Conservation (phyloP, 352 stramenopile species). For the Globisporangium takayamanum region DNA sequence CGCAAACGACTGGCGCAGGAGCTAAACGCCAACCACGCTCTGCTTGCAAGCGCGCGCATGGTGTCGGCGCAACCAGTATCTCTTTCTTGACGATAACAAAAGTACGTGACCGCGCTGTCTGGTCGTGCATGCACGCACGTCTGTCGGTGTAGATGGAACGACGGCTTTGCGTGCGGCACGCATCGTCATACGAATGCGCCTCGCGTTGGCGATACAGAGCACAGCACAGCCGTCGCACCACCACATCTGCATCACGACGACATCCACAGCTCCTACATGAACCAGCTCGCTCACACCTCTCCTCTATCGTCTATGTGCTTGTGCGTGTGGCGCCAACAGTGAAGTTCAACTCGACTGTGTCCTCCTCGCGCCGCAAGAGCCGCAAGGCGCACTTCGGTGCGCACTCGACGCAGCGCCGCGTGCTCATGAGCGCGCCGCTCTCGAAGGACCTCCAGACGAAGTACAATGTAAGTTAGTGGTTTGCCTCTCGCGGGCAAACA, state of each 20-base stretch:
- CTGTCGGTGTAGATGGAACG: too few species aligned
- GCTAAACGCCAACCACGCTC: not conserved
- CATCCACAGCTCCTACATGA: not conserved
- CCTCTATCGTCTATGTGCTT: not conserved
- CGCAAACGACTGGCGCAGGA: not conserved
- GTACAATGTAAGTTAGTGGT: constrained; percentile 96
- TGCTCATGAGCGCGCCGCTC: constrained; percentile 97
- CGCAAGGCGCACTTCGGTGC: constrained; percentile 99
- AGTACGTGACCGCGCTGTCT: constrained; percentile 36
- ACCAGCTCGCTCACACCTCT: not conserved
- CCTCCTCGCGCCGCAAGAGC: constrained; percentile 95
- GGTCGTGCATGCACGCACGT: too few species aligned
- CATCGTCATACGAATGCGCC: too few species aligned
- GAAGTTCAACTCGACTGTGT: constrained; percentile 94
- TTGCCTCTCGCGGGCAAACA: constrained; percentile 15
- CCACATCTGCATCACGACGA: too few species aligned
- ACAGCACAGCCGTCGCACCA: too few species aligned
- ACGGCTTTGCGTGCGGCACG: too few species aligned
- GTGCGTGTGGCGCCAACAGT: constrained; percentile 27
- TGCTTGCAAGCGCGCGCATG: not conserved
- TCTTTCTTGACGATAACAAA: constrained; percentile 86
- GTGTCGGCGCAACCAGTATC: constrained; percentile 35
- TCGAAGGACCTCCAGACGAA: constrained; percentile 99
- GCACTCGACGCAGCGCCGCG: constrained; percentile 93
- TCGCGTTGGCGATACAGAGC: not conserved